Evolutionary conservation across 192 early-diverging fungal species (phyloP).

Genomic region (Coemansia sp.): DNA sequence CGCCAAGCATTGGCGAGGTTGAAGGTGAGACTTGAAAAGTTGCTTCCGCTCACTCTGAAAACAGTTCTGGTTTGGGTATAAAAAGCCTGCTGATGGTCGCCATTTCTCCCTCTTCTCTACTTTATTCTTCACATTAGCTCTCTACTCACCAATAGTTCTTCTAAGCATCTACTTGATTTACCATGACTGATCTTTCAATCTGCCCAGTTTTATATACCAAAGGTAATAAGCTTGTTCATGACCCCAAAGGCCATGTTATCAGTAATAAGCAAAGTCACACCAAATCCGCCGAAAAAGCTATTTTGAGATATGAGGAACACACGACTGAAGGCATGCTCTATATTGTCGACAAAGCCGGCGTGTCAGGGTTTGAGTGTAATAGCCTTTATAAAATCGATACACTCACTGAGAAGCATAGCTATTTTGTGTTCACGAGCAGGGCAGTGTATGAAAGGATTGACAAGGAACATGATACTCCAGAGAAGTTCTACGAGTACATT

Average conservation of each 20-base stretch:
- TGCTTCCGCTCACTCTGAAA: too few species aligned
- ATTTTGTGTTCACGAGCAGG: conserved; percentile 1
- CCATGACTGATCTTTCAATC: not conserved
- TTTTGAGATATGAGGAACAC: too few species aligned
- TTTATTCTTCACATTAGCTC: too few species aligned
- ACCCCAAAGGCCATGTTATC: not conserved
- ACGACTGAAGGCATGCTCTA: not conserved
- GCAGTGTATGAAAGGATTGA: not conserved
- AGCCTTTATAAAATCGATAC: not conserved
- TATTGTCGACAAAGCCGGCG: not conserved
- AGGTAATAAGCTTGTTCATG: not conserved
- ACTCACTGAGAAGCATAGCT: not conserved
- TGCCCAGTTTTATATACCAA: not conserved
- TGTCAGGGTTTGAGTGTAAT: not conserved
- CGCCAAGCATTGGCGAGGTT: too few species aligned
- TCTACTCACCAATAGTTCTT: not conserved
- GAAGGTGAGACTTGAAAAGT: too few species aligned
- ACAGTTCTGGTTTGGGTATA: too few species aligned
- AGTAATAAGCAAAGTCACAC: too few species aligned
- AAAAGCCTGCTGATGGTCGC: too few species aligned
- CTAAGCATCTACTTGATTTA: not conserved
- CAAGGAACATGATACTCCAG: not conserved
- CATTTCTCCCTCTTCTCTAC: too few species aligned
- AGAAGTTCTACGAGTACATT: not conserved
- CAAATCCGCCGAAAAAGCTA: too few species aligned